phyloP scores from a whole-genome alignment of 345 rosid genomes.

The Pugionium dolabratum region DNA sequence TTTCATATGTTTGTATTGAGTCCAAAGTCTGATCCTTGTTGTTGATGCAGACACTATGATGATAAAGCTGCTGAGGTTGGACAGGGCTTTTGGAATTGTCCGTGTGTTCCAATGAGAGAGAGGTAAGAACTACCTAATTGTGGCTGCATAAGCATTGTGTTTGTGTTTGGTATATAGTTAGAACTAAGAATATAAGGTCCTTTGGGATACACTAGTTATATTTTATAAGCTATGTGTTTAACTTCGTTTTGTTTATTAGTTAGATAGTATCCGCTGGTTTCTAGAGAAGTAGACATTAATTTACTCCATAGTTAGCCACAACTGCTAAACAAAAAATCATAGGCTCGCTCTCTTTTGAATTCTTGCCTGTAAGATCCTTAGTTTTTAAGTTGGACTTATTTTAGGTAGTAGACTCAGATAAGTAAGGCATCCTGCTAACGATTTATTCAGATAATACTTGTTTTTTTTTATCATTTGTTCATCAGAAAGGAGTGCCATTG shows the following conservation, averaged over 20 bases:
- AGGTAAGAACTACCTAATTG: conserved; percentile 49
- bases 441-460: background rate
- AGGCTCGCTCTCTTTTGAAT: too few species aligned
- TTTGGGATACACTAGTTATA: background rate
- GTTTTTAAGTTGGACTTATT: background rate
- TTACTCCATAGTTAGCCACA: too few species aligned
- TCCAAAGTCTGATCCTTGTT: background rate
- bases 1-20: background rate
- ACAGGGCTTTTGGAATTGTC: conserved; percentile 98
- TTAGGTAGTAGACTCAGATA: background rate
- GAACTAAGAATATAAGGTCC: background rate
- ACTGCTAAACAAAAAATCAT: too few species aligned
- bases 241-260: too few species aligned
- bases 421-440: background rate
- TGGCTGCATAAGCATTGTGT: conserved; percentile 8
- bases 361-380: too few species aligned
- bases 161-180: background rate
- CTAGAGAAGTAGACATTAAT: too few species aligned
- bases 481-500: conserved; percentile 99
- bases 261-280: too few species aligned
- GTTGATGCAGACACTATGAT: conserved; percentile 78
- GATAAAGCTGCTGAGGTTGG: conserved; percentile 87
- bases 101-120: conserved; percentile 99
- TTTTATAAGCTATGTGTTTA: background rate
- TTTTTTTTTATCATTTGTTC: background rate